Evolutionary conservation across 2,329 filamentous ascomycete genomes (phyloP).

Genomic region (Apiospora malaysiana): DNA sequence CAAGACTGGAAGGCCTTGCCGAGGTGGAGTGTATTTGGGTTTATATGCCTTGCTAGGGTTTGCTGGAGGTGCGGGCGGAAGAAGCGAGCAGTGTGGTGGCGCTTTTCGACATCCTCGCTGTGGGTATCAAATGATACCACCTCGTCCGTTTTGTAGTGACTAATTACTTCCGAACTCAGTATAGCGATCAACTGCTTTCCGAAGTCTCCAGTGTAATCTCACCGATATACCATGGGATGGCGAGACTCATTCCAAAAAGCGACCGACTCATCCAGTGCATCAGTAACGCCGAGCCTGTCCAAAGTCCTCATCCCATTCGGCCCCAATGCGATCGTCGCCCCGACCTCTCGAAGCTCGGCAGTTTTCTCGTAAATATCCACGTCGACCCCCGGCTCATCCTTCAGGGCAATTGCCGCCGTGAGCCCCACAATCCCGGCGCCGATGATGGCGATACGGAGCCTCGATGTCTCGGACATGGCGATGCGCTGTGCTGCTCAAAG

Average conservation of each 20-base stretch:
- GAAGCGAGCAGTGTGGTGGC: conserved; percentile 51
- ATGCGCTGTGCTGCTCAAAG: not conserved
- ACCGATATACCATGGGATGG: conserved; percentile 53
- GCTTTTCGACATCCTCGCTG: conserved; percentile 42
- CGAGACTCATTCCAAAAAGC: conserved; percentile 48
- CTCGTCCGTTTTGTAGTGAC: conserved; percentile 51
- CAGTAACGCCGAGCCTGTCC: conserved; percentile 54
- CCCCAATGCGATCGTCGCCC: conserved; percentile 55
- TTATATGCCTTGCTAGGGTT: conserved; percentile 52
- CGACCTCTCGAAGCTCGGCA: conserved; percentile 51
- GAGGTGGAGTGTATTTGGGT: conserved; percentile 48
- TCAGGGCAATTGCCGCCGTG: conserved; percentile 52
- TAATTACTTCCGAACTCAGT: conserved; percentile 26
- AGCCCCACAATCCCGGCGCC: conserved; percentile 59
- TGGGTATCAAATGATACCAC: conserved; percentile 51
- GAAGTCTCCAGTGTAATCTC: conserved; percentile 13
- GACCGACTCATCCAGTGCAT: conserved; percentile 48
- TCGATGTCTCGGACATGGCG: conserved; percentile 27
- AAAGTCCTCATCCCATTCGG: conserved; percentile 60
- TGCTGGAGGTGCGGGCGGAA: conserved; percentile 56
- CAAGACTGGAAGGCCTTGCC: conserved; percentile 48
- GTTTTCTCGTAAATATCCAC: conserved; percentile 58
- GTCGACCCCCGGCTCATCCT: conserved; percentile 46
- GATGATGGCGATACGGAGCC: conserved; percentile 51
- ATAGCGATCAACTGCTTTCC: too few relatives aligned